Evolutionary conservation across 2,329 filamentous ascomycete genomes (phyloP).

Genomic region (Bipolaris bicolor): DNA sequence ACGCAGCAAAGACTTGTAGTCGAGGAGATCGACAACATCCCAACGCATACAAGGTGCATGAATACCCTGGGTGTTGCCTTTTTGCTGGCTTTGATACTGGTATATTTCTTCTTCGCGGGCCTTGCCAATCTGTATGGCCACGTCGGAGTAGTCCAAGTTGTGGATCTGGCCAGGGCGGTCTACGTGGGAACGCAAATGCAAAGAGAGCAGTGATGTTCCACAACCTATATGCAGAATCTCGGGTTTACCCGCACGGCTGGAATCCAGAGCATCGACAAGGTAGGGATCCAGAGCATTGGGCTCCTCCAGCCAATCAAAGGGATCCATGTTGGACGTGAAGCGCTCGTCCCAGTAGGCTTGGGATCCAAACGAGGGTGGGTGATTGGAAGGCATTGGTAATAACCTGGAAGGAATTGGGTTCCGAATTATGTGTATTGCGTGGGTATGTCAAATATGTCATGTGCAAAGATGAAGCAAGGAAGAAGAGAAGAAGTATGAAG

Average conservation of each 20-base stretch:
- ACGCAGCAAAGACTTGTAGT: conserved; percentile 37
- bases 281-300: conserved; percentile 39
- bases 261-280: conserved; percentile 32
- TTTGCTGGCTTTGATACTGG: conserved; percentile 5
- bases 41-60: conserved; percentile 34
- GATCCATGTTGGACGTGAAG: conserved; percentile 40
- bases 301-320: conserved; percentile 50
- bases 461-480: background rate
- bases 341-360: conserved; percentile 48
- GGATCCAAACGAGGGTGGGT: conserved; percentile 43
- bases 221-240: conserved; percentile 49
- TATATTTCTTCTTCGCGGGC: conserved; percentile 38
- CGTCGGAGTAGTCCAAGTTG: conserved; percentile 49
- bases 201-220: conserved; percentile 48
- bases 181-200: conserved; percentile 44
- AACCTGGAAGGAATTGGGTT: conserved; percentile 1
- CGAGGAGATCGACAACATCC: conserved; percentile 45
- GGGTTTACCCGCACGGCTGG: conserved; percentile 19
- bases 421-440: background rate
- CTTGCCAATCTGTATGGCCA: conserved; percentile 43
- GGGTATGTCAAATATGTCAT: background rate
- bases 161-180: conserved; percentile 40
- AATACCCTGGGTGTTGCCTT: background rate
- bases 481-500: background rate
- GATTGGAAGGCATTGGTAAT: conserved; percentile 4